Base-by-base conservation (phyloP, 2,329 filamentous ascomycete genomes). In the Apiospora saccharicola region DNA sequence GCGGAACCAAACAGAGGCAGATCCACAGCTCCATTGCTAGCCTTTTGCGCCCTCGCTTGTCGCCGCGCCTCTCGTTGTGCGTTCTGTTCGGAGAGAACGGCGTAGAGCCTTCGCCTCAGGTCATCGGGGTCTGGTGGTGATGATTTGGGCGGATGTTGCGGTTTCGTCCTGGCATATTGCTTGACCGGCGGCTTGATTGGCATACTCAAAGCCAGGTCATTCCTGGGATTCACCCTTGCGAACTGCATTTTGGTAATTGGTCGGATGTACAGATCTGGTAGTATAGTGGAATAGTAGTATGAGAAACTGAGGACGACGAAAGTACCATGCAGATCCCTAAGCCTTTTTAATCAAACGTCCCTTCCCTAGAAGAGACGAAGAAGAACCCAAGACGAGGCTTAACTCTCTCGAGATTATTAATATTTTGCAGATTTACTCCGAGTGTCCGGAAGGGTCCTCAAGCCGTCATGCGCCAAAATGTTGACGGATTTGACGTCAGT, bases 121-220 rank as follows among this genome's bases (percentile, higher is more conserved):
- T 91, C 89, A 41, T 87, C 84, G 0, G 90, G 83, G 73, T 91
- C 89, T 67, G 91, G 82, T 24, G 84, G 82, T 44, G 83, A 77
- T 41, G 79, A 80, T 72, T 77, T 79, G 19, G 74, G 67, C 44
- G 41, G 69, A 71, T 77, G 37, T 71, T 67, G 43, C 19, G 49
- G 47, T 30, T 24, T 43, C 44, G 71, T 26, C 37, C 24, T n/a
- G 64, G 26, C 46, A 13, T n/a, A 24, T 24, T 44, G 22, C 70
- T 41, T 67, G 67, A 34, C 30, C 26, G 47, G 68, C 34, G 43
- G 68, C 7, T 64, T 64, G 57, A 64, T 41, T 3, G 34, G 34
- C 34, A 64, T 13, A 5, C 22, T 6, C 57, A 64, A 22, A 8
- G 57, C 57, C 57, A 41, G 30, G 57, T 64, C 57, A 41, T n/a